Evolutionary conservation across 83 land plant genomes (phyloP).

Genomic region (Thuja plicata): DNA sequence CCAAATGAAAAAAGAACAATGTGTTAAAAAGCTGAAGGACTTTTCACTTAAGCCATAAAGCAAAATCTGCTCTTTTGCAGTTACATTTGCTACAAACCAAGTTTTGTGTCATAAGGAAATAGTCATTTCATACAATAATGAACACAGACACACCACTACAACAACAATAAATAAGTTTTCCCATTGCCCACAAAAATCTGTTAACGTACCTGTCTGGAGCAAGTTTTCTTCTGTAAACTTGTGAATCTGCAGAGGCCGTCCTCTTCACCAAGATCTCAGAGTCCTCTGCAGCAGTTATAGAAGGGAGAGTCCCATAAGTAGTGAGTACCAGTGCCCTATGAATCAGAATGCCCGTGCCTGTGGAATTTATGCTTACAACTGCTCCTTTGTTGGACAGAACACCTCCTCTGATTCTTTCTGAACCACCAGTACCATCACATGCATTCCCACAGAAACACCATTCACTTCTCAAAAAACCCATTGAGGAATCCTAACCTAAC

Average conservation of each 20-base stretch:
- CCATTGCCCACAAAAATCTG: background rate
- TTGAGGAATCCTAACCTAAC: slow-evolving; percentile 7
- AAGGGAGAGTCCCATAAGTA: slow-evolving; percentile 65
- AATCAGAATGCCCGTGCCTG: slow-evolving; percentile 57
- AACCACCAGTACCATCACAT: slow-evolving; percentile 36
- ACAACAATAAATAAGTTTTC: background rate
- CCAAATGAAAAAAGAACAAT: background rate
- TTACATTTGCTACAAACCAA: background rate
- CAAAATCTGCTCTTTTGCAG: background rate
- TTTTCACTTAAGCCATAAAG: background rate
- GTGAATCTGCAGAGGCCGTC: slow-evolving; percentile 25
- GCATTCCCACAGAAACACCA: slow-evolving; percentile 60
- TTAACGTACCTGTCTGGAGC: slow-evolving; percentile 57
- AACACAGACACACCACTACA: background rate
- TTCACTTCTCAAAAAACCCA: slow-evolving; percentile 50
- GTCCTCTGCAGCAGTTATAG: slow-evolving; percentile 56
- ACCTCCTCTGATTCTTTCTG: slow-evolving; percentile 59
- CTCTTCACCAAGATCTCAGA: slow-evolving; percentile 50
- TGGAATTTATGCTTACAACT: slow-evolving; percentile 35
- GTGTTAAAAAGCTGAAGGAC: background rate
- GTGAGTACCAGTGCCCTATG: slow-evolving; percentile 64
- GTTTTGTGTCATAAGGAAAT: background rate
- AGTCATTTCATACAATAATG: background rate
- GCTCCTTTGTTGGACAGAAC: slow-evolving; percentile 50
- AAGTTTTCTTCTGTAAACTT: slow-evolving; percentile 23